phyloP scores from a whole-genome alignment of 768 basidiomycete genomes.

The Cyclocybe aegerita region DNA sequence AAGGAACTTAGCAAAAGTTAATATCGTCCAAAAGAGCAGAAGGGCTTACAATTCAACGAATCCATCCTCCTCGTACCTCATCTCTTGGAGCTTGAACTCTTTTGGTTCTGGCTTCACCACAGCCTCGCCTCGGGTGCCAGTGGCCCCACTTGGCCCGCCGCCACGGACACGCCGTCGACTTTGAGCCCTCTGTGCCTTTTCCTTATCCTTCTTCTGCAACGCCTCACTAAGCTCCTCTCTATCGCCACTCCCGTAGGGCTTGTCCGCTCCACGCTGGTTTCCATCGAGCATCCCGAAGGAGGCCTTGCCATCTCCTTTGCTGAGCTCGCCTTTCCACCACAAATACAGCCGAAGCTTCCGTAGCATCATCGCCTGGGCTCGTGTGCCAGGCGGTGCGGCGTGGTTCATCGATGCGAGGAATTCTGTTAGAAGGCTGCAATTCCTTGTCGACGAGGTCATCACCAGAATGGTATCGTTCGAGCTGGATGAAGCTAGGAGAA shows the following conservation, averaged over 20 bases:
- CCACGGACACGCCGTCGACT: conserved; percentile 78
- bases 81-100: conserved; percentile 28
- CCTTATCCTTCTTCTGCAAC: conserved; percentile 73
- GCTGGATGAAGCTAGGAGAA: conserved; percentile 39
- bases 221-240: conserved; percentile 63
- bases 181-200: conserved; percentile 54
- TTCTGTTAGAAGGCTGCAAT: conserved; percentile 72
- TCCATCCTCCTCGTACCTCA: conserved; percentile 47
- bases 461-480: conserved; percentile 74
- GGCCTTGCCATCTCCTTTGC: conserved; percentile 31
- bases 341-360: conserved; percentile 70
- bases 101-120: conserved; percentile 16
- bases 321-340: conserved; percentile 72
- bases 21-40: neutral
- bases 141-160: conserved; percentile 47
- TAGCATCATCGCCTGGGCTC: conserved; percentile 80
- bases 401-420: conserved; percentile 72
- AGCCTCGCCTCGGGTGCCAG: conserved; percentile 12
- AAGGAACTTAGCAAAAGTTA: neutral
- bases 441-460: conserved; percentile 82
- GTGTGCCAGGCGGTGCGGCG: conserved; percentile 54
- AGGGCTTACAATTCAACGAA: conserved; percentile 60
- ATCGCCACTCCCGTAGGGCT: conserved; percentile 23
- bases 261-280: conserved; percentile 17
- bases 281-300: conserved; percentile 24